phyloP scores from a whole-genome alignment of 805 yeast species.

The Candida corydali region DNA sequence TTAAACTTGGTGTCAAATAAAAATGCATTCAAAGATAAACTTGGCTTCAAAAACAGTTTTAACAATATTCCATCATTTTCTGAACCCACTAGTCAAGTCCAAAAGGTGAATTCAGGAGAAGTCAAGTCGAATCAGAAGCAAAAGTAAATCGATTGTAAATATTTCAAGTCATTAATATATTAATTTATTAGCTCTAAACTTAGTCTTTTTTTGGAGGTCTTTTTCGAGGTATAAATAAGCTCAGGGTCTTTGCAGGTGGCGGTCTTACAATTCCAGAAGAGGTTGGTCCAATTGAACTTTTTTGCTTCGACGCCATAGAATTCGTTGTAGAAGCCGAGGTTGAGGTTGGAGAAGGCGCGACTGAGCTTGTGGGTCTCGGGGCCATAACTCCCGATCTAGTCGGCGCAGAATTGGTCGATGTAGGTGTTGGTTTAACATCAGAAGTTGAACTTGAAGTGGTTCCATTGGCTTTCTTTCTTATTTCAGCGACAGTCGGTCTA shows the following conservation, averaged over 20 bases:
- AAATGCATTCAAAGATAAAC: background rate
- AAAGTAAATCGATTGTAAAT: constrained; percentile 1
- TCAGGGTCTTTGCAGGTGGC: constrained; percentile 4
- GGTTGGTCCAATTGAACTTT: constrained; percentile 5
- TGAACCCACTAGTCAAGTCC: constrained; percentile 7
- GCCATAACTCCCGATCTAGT: constrained; percentile 7
- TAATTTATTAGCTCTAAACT: too few relatives aligned
- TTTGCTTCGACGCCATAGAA: background rate
- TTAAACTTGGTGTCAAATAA: constrained; percentile 2
- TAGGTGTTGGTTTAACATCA: background rate
- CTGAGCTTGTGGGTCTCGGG: constrained; percentile 1
- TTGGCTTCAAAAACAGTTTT: constrained; percentile 1
- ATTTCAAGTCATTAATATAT: too few relatives aligned
- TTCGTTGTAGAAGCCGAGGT: background rate
- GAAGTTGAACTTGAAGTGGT: background rate
- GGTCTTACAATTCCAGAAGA: constrained; percentile 10
- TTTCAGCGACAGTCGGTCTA: constrained; percentile 1
- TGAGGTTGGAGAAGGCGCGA: background rate
- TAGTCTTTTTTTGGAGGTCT: too few relatives aligned
- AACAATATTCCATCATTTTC: constrained; percentile 3
- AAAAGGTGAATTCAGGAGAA: background rate
- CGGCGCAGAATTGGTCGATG: background rate
- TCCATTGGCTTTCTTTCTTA: background rate
- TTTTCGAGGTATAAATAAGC: constrained; percentile 6
- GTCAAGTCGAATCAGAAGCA: constrained; percentile 1